Evolutionary conservation across 208 protist species (phyloP), one percentile per base, ranked within the genome.

Genomic region (Kentomonas sorsogonicus): DNA sequence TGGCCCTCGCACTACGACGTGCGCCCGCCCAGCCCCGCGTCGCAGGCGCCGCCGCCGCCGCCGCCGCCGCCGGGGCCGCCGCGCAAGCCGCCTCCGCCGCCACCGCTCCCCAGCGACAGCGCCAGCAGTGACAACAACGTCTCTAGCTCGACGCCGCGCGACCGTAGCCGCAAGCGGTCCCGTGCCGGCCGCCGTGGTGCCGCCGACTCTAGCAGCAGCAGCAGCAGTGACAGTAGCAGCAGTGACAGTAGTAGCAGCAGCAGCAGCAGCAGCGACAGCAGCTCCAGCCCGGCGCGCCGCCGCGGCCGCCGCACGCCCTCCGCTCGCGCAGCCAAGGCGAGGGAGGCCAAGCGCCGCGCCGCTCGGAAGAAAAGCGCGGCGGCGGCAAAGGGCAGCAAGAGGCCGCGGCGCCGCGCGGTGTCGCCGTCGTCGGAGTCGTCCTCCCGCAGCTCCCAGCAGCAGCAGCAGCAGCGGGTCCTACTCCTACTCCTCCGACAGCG

Each of bases 401-500:
- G 18, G 22, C 30, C n/a, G 3, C 10, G 40, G 1, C 13, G 34
- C 1, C 60, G 41, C 38, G 25, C 16, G 16, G 25, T 62, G 15
- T 64, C 34, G 27, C 25, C 38, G n/a, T 58, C 63, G 23, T 46
- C 53, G 0, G 18, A 46, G 18, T 16, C 29, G 23, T 29, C 53
- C 27, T 56, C 44, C 39, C 40, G 18, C 23, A 51, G 41, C 64
- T 48, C 25, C 43, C 3, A 38, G 57, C 2, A 22, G 31, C 26
- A 68, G 54, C 46, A 55, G 31, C 31, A 63, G 36, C 40, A 53
- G 53, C 47, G 40, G 5, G 18, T 39, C 31, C 26, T 34, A 27
- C 27, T 57, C 38, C 13, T 41, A 18, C 30, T 45, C 50, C 27
- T 53, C 22, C 46, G 59, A 60, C 60, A 55, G 54, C 61, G 50